phyloP scores from a whole-genome alignment of 768 basidiomycete genomes.

The Suillus variegatus region DNA sequence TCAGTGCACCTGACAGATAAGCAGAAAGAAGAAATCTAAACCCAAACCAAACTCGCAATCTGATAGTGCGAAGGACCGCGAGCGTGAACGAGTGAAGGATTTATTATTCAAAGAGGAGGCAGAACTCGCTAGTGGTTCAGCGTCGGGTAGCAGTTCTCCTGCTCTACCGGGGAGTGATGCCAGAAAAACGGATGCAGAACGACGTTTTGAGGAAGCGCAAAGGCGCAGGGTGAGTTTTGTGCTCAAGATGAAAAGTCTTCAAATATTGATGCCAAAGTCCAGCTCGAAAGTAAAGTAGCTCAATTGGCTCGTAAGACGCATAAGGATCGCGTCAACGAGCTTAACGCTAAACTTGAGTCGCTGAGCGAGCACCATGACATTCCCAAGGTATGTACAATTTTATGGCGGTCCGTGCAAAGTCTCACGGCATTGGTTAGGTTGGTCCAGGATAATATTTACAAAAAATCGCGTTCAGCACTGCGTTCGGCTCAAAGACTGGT shows the following conservation, averaged over 20 bases:
- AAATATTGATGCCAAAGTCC: slow-evolving; percentile 13
- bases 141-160: slow-evolving; percentile 65
- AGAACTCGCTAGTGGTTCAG: slow-evolving; percentile 40
- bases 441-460: slow-evolving; percentile 73
- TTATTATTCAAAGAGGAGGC: slow-evolving; percentile 50
- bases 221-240: slow-evolving; percentile 62
- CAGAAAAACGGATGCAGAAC: slow-evolving; percentile 84
- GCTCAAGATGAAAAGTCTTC: not conserved
- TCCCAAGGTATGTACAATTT: slow-evolving; percentile 64
- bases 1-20: slow-evolving; percentile 13
- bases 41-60: slow-evolving; percentile 60
- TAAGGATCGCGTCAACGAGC: slow-evolving; percentile 91
- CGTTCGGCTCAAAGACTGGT: slow-evolving; percentile 11
- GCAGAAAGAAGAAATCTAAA: slow-evolving; percentile 84
- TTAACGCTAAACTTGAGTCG: slow-evolving; percentile 83
- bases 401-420: slow-evolving; percentile 29
- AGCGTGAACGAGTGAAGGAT: slow-evolving; percentile 50
- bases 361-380: slow-evolving; percentile 95
- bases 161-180: slow-evolving; percentile 48
- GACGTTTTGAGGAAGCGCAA: slow-evolving; percentile 87
- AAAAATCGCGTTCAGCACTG: slow-evolving; percentile 30
- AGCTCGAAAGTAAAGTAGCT: slow-evolving; percentile 76
- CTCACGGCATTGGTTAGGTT: slow-evolving; percentile 52
- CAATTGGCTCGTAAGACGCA: slow-evolving; percentile 84
- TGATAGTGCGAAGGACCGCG: slow-evolving; percentile 44